A percentile compares a stretch with the other conserved stretches of the same genome.
phyloP scores from a whole-genome alignment of 2,329 filamentous ascomycete genomes.

The Colletotrichum tanaceti region DNA sequence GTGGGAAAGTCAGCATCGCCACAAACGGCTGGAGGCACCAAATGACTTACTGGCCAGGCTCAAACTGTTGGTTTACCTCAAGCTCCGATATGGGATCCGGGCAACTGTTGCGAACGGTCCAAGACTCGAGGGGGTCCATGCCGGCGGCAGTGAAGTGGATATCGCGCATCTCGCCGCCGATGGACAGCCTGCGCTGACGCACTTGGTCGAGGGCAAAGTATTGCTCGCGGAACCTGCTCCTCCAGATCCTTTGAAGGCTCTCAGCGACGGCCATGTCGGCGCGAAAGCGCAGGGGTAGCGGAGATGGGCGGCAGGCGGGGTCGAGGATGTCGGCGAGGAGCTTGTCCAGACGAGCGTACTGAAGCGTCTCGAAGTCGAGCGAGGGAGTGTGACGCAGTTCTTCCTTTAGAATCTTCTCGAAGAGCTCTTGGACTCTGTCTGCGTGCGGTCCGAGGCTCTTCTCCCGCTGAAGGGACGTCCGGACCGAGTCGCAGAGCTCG shows the following conservation, averaged over 20 bases:
- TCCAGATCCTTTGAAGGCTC: conserved; percentile 57
- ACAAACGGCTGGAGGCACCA: neutral
- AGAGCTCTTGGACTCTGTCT: conserved; percentile 53
- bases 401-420: conserved; percentile 53
- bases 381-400: conserved; percentile 50
- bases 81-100: conserved; percentile 52
- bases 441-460: conserved; percentile 49
- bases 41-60: conserved; percentile 61
- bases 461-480: conserved; percentile 50
- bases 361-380: conserved; percentile 55
- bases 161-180: conserved; percentile 54
- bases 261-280: conserved; percentile 53
- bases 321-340: conserved; percentile 55
- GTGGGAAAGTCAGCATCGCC: conserved; percentile 40
- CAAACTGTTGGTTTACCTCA: conserved; percentile 56
- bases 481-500: conserved; percentile 57
- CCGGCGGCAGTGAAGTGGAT: conserved; percentile 53
- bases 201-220: conserved; percentile 60
- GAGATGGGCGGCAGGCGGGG: conserved; percentile 45
- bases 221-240: conserved; percentile 56
- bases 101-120: conserved; percentile 50
- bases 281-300: conserved; percentile 48
- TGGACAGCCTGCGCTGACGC: conserved; percentile 52
- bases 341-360: conserved; percentile 56
- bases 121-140: conserved; percentile 49